phyloP scores from a whole-genome alignment of 2,329 filamentous ascomycete genomes.

The Ceratocystiopsis minuta region DNA sequence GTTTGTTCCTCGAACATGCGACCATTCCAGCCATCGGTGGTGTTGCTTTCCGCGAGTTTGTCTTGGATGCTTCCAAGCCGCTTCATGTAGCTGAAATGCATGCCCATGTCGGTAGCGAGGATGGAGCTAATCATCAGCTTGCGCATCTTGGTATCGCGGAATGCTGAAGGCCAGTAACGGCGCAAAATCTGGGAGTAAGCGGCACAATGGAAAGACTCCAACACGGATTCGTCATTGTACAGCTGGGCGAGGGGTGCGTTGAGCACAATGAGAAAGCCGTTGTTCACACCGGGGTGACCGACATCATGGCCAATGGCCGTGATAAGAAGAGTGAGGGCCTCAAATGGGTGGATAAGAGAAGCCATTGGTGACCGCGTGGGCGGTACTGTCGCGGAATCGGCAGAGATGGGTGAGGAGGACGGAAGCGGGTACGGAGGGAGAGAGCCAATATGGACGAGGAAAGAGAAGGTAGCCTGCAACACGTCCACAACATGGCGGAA shows the following conservation, averaged over 20 bases:
- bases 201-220: slow-evolving; percentile 94
- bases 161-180: slow-evolving; percentile 74
- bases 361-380: slow-evolving; percentile 52
- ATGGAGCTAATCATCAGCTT: slow-evolving; percentile 96
- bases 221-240: slow-evolving; percentile 90
- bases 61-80: slow-evolving; percentile 66
- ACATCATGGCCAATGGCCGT: slow-evolving; percentile 98
- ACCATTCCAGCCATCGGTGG: slow-evolving; percentile 56
- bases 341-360: slow-evolving; percentile 62
- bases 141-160: slow-evolving; percentile 62
- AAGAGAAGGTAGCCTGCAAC: slow-evolving; percentile 80
- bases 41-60: slow-evolving; percentile 50
- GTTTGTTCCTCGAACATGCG: slow-evolving; percentile 61
- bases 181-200: slow-evolving; percentile 92
- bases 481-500: slow-evolving; percentile 96
- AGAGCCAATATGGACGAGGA: slow-evolving; percentile 63
- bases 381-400: slow-evolving; percentile 65
- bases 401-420: background rate
- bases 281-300: slow-evolving; percentile 94
- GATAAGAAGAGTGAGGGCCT: slow-evolving; percentile 74
- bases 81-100: slow-evolving; percentile 95
- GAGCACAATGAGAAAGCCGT: slow-evolving; percentile 80
- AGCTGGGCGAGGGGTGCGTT: slow-evolving; percentile 87
- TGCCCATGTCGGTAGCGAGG: slow-evolving; percentile 87
- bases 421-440: slow-evolving; percentile 46